These are phyloP conservation scores for Taxillus chinensis DNA, from an alignment of 164 flowering plant genomes.

Conservation along the genomic window DNA sequence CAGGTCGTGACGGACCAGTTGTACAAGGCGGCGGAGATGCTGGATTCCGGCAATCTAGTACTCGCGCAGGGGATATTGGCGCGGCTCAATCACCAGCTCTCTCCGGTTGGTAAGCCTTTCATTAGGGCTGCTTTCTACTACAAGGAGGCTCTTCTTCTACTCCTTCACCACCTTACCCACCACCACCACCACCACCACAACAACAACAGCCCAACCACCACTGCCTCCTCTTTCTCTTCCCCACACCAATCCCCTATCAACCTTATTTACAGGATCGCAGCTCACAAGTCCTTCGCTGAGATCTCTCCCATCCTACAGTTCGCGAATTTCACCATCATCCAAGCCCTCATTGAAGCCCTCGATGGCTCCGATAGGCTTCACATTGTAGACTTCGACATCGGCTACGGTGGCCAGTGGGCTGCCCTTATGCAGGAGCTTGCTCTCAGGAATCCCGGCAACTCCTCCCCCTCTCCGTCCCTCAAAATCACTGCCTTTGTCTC, in stretches of 20 bases:
- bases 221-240: constrained; percentile 17
- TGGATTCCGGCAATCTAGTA: constrained; percentile 65
- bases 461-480: constrained; percentile 18
- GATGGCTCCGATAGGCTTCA: constrained; percentile 41
- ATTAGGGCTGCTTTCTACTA: constrained; percentile 72
- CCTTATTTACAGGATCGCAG: constrained; percentile 54
- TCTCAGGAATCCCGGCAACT: constrained; percentile 23
- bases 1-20: constrained; percentile 60
- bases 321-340: constrained; percentile 67
- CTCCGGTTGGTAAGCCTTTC: constrained; percentile 69
- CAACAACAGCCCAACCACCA: constrained; percentile 6
- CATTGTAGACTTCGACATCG: constrained; percentile 69
- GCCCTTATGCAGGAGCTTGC: constrained; percentile 82
- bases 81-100: constrained; percentile 99
- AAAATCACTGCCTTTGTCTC: constrained; percentile 67
- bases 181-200: constrained; percentile 27
- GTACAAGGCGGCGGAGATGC: constrained; percentile 76
- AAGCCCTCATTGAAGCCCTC: constrained; percentile 63
- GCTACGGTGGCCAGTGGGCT: constrained; percentile 83
- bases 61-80: constrained; percentile 99
- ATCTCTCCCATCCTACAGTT: constrained; percentile 65
- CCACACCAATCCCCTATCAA: constrained; percentile 30
- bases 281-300: constrained; percentile 67
- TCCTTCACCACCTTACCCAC: constrained; percentile 27
- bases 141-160: constrained; percentile 67